Percentiles rank a stretch among this genome's conserved stretches.
Evolutionary conservation across 331 rosid genomes (phyloP).

Genomic region (Telfairia occidentalis): DNA sequence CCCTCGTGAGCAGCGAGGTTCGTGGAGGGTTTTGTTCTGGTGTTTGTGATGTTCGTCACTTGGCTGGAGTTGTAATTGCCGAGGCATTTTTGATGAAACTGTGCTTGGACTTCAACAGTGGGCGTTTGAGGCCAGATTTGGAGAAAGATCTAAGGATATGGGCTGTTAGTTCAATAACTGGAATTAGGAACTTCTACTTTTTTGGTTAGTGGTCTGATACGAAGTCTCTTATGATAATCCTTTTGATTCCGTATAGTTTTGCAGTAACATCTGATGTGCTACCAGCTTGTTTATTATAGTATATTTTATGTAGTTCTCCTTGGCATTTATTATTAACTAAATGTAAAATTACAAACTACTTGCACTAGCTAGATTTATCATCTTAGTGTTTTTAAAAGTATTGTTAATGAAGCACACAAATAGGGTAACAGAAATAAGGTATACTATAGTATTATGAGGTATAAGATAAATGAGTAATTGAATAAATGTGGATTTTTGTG

Average conservation of each 20-base stretch:
- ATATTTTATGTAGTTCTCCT: not conserved
- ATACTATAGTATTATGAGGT: not conserved
- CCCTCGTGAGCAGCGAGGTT: conserved; percentile 44
- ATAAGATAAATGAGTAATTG: not conserved
- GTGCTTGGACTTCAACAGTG: conserved; percentile 28
- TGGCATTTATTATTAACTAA: not conserved
- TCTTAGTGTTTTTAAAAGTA: no score
- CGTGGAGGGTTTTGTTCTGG: conserved; percentile 26
- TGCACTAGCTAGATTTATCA: not conserved
- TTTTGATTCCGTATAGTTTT: not conserved
- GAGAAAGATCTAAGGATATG: conserved; percentile 45
- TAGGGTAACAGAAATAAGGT: no score
- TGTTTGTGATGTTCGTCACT: conserved; percentile 34
- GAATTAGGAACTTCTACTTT: conserved; percentile 39
- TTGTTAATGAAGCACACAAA: no score
- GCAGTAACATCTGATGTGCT: not conserved
- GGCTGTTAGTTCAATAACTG: conserved; percentile 59
- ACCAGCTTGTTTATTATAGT: not conserved
- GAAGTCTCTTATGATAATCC: not conserved
- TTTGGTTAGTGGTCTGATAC: conserved; percentile 53
- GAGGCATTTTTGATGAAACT: conserved; percentile 50
- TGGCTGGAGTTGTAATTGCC: conserved; percentile 51
- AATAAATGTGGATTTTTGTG: not conserved
- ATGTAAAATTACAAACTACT: not conserved
- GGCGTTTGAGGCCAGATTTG: conserved; percentile 27